Conservation (phyloP, 2,329 filamentous ascomycete genomes). For the Penicillium sp. region DNA sequence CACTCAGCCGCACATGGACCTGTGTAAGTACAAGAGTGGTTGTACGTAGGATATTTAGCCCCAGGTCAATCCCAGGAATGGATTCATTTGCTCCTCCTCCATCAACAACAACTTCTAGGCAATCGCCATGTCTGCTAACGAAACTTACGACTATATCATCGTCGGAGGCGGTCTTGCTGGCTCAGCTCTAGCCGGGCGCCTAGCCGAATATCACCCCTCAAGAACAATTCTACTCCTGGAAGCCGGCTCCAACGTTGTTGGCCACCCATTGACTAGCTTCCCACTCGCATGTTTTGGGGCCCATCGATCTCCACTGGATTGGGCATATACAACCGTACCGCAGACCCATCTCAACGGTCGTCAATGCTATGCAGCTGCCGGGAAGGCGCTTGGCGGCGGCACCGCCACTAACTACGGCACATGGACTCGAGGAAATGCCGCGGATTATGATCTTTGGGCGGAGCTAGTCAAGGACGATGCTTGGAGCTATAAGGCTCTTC, state of each 20-base stretch:
- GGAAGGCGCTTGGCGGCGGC: conserved; percentile 29
- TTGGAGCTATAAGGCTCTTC: conserved; percentile 22
- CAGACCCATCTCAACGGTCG: conserved; percentile 30
- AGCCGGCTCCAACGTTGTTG: conserved; percentile 1
- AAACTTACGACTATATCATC: conserved; percentile 8
- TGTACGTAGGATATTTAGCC: no score
- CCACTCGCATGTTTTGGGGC: conserved; percentile 20
- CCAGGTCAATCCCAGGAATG: no score
- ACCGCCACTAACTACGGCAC: conserved; percentile 32
- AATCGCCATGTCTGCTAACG: background rate
- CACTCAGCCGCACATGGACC: no score
- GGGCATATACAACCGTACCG: conserved; percentile 31
- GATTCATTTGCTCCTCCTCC: no score
- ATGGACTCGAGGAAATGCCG: conserved; percentile 19
- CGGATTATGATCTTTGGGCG: conserved; percentile 25
- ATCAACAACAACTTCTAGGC: no score
- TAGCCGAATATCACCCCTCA: background rate
- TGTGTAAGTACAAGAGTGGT: no score
- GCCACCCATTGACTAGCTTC: conserved; percentile 2
- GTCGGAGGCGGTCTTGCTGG: conserved; percentile 11
- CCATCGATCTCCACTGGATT: conserved; percentile 29
- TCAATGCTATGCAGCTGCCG: conserved; percentile 28
- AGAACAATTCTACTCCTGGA: conserved; percentile 6
- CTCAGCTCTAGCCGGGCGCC: conserved; percentile 3
- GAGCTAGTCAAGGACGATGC: conserved; percentile 17